A percentile compares a stretch with the other conserved stretches of the same genome.
These are phyloP conservation scores for Kurtzmaniella quercitrusa DNA, from an alignment of 1,139 yeast genomes.

Conservation along the genomic window DNA sequence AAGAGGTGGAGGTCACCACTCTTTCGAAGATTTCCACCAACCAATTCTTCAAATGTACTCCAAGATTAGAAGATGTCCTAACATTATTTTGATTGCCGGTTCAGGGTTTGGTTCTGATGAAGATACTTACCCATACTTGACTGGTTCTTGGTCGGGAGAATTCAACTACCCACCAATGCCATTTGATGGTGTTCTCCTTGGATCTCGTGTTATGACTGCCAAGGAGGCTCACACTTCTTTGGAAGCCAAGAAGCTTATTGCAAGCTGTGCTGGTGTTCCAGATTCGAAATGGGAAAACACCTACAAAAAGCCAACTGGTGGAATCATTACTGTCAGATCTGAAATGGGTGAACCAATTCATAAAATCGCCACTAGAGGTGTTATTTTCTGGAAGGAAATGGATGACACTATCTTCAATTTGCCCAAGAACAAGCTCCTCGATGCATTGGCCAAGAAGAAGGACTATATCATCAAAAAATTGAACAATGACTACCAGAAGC, in stretches of 20 bases:
- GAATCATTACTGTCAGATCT: constrained; percentile 89
- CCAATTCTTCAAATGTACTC: constrained; percentile 95
- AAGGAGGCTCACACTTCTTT: constrained; percentile 93
- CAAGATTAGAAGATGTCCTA: constrained; percentile 85
- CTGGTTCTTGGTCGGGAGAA: constrained; percentile 89
- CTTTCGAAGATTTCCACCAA: constrained; percentile 98
- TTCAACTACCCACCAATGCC: constrained; percentile 98
- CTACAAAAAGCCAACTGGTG: constrained; percentile 94
- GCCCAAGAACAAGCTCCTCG: constrained; percentile 85
- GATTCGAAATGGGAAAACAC: constrained; percentile 91
- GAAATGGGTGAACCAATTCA: constrained; percentile 99
- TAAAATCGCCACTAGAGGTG: constrained; percentile 98
- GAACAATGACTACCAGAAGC: constrained; percentile 94
- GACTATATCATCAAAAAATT: constrained; percentile 80
- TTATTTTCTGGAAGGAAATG: constrained; percentile 91
- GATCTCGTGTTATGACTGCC: constrained; percentile 96
- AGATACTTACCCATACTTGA: constrained; percentile 94
- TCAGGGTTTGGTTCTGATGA: constrained; percentile 97
- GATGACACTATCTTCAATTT: constrained; percentile 89
- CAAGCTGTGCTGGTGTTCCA: constrained; percentile 83
- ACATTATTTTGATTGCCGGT: constrained; percentile 90
- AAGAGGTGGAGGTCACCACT: constrained; percentile 99
- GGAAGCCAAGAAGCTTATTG: constrained; percentile 91
- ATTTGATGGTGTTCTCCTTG: constrained; percentile 93
- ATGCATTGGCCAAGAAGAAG: constrained; percentile 76